Evolutionary conservation across 768 basidiomycete species (phyloP), one percentile per base, ranked within the genome.

Genomic region (Russula sp.): DNA sequence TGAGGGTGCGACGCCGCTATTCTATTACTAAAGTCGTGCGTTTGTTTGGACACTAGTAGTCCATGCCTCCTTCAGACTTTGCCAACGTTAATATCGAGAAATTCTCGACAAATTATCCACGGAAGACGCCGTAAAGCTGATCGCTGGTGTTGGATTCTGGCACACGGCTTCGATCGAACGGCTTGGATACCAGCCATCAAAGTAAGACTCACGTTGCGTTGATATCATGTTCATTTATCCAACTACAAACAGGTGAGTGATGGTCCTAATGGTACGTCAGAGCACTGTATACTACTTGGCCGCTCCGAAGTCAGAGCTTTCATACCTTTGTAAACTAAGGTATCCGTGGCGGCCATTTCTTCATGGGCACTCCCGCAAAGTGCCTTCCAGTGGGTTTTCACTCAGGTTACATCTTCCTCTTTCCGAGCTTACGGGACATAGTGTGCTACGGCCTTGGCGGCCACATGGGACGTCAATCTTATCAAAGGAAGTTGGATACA

Each of bases 321-420:
- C 38, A 34, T 57, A 1, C 59, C 6, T n/a, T 5, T 63, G 8
- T 11, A 5, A 36, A 30, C 56, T 11, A 63, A 80, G 80, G 80
- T n/a, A 76, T 82, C 57, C 73, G 89, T 66, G 89, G 89, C 18
- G 84, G 86, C 70, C 85, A 87, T 70, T 90, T 90, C 78, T 87
- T 90, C 71, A 89, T 89, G 85, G 80, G 87, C 38, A 89, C 88
- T 0, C 90, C 89, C 11, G 88, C 90, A 11, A 90, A 91, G 74
- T 88, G 86, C 70, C 79, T 91, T 28, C 89, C 89, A 1, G 83
- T 84, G 69, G 55, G 81, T n/a, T 30, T 49, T 24, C 36, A 36
- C 36, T 13, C 13, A 13, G 36, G 28, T 18, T 38, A 36, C 53
- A 16, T 24, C 30, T 16, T 16, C 16, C 28, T 63, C 13, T 5